Conservation (phyloP, 1,284 basidiomycete species). For the Cutaneotrichosporon sp. region DNA sequence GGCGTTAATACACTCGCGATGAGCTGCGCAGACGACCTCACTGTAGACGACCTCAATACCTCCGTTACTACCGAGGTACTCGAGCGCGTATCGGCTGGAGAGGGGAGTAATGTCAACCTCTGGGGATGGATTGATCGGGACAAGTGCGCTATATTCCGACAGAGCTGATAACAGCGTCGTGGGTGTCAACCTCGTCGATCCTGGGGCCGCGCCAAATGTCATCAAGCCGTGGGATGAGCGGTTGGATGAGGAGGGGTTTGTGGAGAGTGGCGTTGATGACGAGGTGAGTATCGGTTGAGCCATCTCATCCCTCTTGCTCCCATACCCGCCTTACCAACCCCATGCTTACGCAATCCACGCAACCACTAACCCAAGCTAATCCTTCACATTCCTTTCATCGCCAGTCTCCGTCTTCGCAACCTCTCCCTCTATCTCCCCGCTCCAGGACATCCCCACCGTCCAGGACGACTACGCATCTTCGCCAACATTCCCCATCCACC, state of each 20-base stretch:
- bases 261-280: conserved; percentile 53
- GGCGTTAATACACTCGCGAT: conserved; percentile 31
- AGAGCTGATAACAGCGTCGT: conserved; percentile 40
- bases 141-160: conserved; percentile 35
- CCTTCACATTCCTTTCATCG: conserved; percentile 50
- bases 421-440: conserved; percentile 47
- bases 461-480: conserved; percentile 44
- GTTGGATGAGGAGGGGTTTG: conserved; percentile 42
- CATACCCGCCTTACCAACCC: too few species aligned
- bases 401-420: conserved; percentile 48
- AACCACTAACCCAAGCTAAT: conserved; percentile 42
- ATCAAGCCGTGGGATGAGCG: conserved; percentile 55
- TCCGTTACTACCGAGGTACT: conserved; percentile 43
- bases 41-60: conserved; percentile 45
- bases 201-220: conserved; percentile 42
- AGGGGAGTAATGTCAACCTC: conserved; percentile 50
- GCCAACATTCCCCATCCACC: conserved; percentile 48
- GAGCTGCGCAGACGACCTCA: conserved; percentile 54
- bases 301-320: not conserved
- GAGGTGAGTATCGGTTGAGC: conserved; percentile 40
- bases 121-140: conserved; percentile 51
- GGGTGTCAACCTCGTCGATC: conserved; percentile 46
- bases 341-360: too few species aligned
- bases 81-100: conserved; percentile 49
- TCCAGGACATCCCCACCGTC: conserved; percentile 47